Base-by-base conservation (phyloP, 139 green algal species). In the Closterium sp. region DNA sequence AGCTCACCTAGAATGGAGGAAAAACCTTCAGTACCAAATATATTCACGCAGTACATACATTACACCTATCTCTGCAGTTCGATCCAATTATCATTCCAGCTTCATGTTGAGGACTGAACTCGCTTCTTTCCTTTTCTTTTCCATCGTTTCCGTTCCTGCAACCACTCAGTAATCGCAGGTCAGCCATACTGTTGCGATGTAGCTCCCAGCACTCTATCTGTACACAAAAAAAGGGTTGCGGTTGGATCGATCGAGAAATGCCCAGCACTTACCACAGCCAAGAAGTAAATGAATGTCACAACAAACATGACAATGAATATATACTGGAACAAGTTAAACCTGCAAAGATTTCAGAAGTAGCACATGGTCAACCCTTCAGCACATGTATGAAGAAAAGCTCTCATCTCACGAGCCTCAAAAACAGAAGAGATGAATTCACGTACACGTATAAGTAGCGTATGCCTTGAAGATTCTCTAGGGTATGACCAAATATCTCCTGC, bases 401-500 rank as follows among this genome's bases (percentile, higher is more conserved):
- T 24, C 17, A 79, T 79, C 42, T 13, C 42, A 62, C 5, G 62
- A 27, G 62, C 27, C 62, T 79, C 17, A 27, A 24, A 79, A 79
- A 79, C 38, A 50, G 38, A 79, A 24, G 62, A 79, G 1, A 79
- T 4, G 19, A 24, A 5, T 6, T 27, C 70, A 87, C 91, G 92
- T 31, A 94, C 91, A 84, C 92, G 95, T 98, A 99, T 32, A 99
- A 91, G 91, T 97, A 98, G n/a, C 94, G 95, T 19, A 99, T 94
- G n/a, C 97, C 97, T 89, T 95, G 93, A 9, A 99, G 94, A 92
- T 97, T 96, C 45, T 96, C 90, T 13, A 95, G 91, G 84, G 95
- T 87, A 86, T 96, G 96, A 31, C 97, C 97, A 94, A 97, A 99
- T 31, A 99, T 97, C 70, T 98, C 94, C 24, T 96, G 94, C 38